These are phyloP conservation scores for Eucalyptus microcorys DNA, from an alignment of 345 rosid genomes.

Conservation along the genomic window DNA sequence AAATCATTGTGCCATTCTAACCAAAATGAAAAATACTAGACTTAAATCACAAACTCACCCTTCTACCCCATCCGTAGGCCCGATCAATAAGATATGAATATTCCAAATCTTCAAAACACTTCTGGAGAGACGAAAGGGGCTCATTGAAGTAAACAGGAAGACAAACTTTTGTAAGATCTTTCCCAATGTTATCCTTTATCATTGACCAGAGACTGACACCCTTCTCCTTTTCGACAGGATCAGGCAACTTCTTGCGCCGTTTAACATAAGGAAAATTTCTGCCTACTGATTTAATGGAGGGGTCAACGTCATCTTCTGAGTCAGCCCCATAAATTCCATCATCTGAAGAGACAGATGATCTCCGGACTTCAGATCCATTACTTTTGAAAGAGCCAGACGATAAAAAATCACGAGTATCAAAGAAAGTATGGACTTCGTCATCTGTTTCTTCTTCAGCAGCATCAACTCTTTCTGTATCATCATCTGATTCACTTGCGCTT, in stretches of 20 bases:
- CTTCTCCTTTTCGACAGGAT: constrained; percentile 87
- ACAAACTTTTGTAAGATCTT: constrained; percentile 95
- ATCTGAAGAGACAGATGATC: constrained; percentile 78
- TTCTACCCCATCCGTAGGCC: constrained; percentile 88
- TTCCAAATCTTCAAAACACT: constrained; percentile 96
- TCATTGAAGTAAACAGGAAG: constrained; percentile 99
- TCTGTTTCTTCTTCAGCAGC: constrained; percentile 92
- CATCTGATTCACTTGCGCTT: constrained; percentile 67
- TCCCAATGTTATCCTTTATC: constrained; percentile 99
- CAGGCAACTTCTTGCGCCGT: constrained; percentile 87
- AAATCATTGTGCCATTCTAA: background rate
- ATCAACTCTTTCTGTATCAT: constrained; percentile 75
- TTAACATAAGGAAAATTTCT: constrained; percentile 52
- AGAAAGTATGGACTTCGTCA: constrained; percentile 75
- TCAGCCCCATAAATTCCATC: constrained; percentile 37
- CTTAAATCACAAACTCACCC: constrained; percentile 28
- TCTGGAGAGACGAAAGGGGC: constrained; percentile 93
- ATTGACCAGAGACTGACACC: constrained; percentile 97
- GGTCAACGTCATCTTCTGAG: constrained; percentile 66
- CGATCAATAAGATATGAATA: constrained; percentile 87
- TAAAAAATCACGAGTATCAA: constrained; percentile 91
- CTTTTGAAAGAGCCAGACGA: constrained; percentile 90
- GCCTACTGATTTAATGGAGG: constrained; percentile 56
- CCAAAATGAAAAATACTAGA: background rate
- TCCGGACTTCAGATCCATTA: constrained; percentile 66